A percentile compares a stretch with the other conserved stretches of the same genome.
Conservation (phyloP, 2,329 filamentous ascomycete genomes). For the Cryphonectria nitschkei region DNA sequence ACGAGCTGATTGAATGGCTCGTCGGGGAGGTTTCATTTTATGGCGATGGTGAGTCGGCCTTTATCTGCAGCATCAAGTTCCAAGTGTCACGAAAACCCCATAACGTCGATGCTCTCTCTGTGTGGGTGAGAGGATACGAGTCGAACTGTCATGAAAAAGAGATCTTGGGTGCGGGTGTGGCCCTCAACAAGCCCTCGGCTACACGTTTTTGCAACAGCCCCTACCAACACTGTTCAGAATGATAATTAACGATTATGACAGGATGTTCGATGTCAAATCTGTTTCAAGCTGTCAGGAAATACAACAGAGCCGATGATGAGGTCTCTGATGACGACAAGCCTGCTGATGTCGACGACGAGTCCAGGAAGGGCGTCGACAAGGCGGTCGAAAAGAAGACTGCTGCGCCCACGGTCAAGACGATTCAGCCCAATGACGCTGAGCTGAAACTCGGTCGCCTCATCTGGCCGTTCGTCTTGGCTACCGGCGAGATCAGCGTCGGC, state of each 20-base stretch:
- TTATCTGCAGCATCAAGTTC: not conserved
- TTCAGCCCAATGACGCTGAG: constrained; percentile 35
- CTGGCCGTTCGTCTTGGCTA: constrained; percentile 46
- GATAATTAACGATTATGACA: constrained; percentile 16
- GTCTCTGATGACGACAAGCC: constrained; percentile 6
- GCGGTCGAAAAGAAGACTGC: constrained; percentile 13
- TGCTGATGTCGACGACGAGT: not conserved
- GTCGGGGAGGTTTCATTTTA: constrained; percentile 49
- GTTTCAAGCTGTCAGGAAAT: constrained; percentile 30
- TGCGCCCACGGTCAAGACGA: constrained; percentile 15
- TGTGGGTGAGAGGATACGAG: not conserved
- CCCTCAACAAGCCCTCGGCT: not conserved
- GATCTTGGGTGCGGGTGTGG: not conserved
- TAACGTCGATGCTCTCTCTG: not conserved
- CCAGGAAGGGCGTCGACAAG: constrained; percentile 6
- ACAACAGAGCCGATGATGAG: constrained; percentile 23
- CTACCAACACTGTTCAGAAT: not conserved
- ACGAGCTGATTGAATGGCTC: constrained; percentile 50
- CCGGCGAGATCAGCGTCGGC: constrained; percentile 47
- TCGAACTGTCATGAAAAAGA: not conserved
- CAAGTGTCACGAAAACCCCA: not conserved
- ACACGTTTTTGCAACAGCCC: not conserved
- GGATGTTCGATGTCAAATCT: constrained; percentile 33
- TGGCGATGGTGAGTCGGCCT: constrained; percentile 45
- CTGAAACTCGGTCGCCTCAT: constrained; percentile 44